Base-by-base conservation (phyloP, 257 asterid genomes). In the Mentha longifolia region DNA sequence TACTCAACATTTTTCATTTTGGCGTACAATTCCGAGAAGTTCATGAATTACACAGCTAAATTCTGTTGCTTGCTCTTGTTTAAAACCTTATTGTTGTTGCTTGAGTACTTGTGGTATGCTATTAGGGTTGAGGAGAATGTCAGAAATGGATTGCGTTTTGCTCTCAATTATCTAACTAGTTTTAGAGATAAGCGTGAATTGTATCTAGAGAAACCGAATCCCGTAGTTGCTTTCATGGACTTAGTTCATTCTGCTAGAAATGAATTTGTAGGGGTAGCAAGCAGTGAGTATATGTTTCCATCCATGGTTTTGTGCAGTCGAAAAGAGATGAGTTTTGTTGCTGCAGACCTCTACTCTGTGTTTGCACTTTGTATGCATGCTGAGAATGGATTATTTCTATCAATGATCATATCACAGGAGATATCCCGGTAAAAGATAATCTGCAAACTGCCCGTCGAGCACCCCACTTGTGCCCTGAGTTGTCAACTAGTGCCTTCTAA, bases 1-100 rank as follows among this genome's bases (percentile, higher is more conserved):
- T 92, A 85, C 35, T 49, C 52, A 50, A 54, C 41, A 35, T 31
- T 81, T 71, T 73, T 77, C 67, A 6, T 22, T 71, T 9, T 51
- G 10, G 28, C 37, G 37, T 35, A 35, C 8, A 7, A 35, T 6
- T 9, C 13, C 10, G 25, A 25, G 41, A 39, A 15, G 37, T 55
- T 25, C 57, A 12, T 43, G 33, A 30, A 17, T 19, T 64, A 12
- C 30, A 14, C 37, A 62, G 19, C 17, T 66, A 19, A 12, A 5
- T 8, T 54, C 37, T 50, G 70, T 47, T 46, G 16, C n/a, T 14
- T 42, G 22, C 60, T 28, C 60, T 17, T 3, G 12, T 20, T 0
- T 51, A 39, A 9, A 51, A 35, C 8, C 59, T 13, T 15, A 0
- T 19, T 57, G 14, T 47, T 9, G 3, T 11, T 30, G 4, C 31